Base-by-base conservation (phyloP, 306 rosid species). In the Corylus americana region DNA sequence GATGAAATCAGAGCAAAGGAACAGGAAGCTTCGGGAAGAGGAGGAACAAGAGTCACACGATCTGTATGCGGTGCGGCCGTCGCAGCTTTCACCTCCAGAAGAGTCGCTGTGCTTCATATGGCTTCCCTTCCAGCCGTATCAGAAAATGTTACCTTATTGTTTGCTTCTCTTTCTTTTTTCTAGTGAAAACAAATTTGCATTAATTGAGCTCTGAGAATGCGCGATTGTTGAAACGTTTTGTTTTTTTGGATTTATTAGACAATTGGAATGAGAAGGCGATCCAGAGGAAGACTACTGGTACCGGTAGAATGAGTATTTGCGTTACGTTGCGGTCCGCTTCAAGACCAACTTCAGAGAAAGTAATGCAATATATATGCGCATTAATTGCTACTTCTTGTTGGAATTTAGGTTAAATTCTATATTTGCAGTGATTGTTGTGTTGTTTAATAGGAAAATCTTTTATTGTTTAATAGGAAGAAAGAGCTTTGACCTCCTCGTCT, bases 61-160 rank as follows among this genome's bases (percentile, higher is more conserved):
- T 86, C n/a, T 90, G 91, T 18, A 82, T 87, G 62, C 72, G 90
- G 78, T 87, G 93, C 57, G 91, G 91, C n/a, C 91, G 87, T 48
- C 89, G 88, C 50, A 90, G 93, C 70, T 90, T 90, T 81, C 93
- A 87, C 63, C 84, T 87, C 58, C 93, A 90, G 83, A 89, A 89
- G 82, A 87, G 93, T 61, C 86, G 86, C 5, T 90, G 91, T 62
- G 39, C 90, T 2, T 88, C 91, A 2, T 86, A 90, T 77, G 93
- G 87, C 5, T 87, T 69, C 70, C 91, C 90, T 12, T 88, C 91
- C 37, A 89, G 88, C 18, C 91, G 89, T 78, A 75, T 66, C 82
- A 84, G 91, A 79, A 86, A 55, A 68, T 90, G 47, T 63, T 18
- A 62, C 90, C 18, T 5, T 57, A 12, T 64, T 4, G 20, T n/a